Conservation (phyloP, 208 protist species). For the Acanthamoeba castellanii region DNA sequence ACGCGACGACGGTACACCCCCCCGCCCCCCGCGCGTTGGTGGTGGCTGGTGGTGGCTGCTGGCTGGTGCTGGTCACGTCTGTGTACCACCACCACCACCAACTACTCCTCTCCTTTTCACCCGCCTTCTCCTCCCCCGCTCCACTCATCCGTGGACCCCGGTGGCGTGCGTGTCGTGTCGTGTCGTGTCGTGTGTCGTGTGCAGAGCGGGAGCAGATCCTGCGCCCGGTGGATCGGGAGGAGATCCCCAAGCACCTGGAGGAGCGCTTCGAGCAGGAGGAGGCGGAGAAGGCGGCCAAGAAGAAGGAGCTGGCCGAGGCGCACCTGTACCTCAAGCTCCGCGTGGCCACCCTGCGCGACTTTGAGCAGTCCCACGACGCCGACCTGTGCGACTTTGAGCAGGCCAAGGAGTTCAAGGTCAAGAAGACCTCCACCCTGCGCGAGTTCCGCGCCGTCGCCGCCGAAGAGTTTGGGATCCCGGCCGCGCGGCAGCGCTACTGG, state of each 20-base stretch:
- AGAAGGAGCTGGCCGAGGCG: constrained; percentile 49
- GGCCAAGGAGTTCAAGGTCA: constrained; percentile 18
- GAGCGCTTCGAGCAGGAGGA: constrained; percentile 66
- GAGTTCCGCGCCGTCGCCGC: neutral
- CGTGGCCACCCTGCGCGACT: constrained; percentile 26
- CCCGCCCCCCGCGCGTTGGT: neutral
- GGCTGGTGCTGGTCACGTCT: too few relatives aligned
- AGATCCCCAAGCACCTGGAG: constrained; percentile 22
- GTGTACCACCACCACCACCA: too few relatives aligned
- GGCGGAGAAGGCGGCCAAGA: constrained; percentile 60
- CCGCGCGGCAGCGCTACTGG: constrained; percentile 13
- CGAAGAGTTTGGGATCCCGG: constrained; percentile 20
- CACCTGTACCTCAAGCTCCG: constrained; percentile 38
- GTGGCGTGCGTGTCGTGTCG: too few relatives aligned
- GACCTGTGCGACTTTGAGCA: constrained; percentile 62
- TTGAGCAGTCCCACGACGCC: neutral
- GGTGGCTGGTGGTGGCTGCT: too few relatives aligned
- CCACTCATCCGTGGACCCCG: too few relatives aligned
- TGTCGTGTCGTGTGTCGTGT: too few relatives aligned
- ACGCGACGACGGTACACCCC: constrained; percentile 74
- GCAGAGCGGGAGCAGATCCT: constrained; percentile 61
- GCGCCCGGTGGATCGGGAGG: neutral
- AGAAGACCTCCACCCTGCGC: constrained; percentile 2
- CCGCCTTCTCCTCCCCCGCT: too few relatives aligned
- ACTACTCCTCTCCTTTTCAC: too few relatives aligned